phyloP scores from a whole-genome alignment of 2,329 filamentous ascomycete genomes.

The Trichoderma sp. region DNA sequence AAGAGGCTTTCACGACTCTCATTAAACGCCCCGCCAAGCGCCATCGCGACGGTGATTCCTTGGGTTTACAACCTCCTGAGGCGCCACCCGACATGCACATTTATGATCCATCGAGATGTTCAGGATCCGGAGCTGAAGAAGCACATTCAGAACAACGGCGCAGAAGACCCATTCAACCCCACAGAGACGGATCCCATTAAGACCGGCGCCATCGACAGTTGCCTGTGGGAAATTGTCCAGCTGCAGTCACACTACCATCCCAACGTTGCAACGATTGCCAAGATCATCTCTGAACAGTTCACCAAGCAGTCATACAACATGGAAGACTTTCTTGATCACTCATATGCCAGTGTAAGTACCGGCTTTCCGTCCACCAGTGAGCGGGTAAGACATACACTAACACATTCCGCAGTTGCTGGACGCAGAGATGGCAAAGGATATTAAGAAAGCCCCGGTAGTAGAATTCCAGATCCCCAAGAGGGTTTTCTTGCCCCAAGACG shows the following conservation, averaged over 20 bases:
- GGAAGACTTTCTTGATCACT: constrained; percentile 97
- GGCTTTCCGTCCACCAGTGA: not conserved
- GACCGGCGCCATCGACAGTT: constrained; percentile 85
- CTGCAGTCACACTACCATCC: constrained; percentile 93
- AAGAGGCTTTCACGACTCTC: constrained; percentile 84
- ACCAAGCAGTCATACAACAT: constrained; percentile 92
- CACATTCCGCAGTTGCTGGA: constrained; percentile 63
- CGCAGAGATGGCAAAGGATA: constrained; percentile 74
- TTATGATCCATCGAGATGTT: constrained; percentile 85
- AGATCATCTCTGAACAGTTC: constrained; percentile 94
- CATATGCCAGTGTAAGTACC: constrained; percentile 70
- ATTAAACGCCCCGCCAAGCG: constrained; percentile 83
- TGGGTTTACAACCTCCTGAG: constrained; percentile 96
- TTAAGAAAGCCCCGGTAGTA: constrained; percentile 83
- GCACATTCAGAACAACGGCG: constrained; percentile 56
- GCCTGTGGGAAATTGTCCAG: constrained; percentile 90
- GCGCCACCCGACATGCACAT: constrained; percentile 84
- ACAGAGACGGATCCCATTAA: constrained; percentile 77
- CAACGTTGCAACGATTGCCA: constrained; percentile 89
- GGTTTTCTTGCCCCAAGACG: constrained; percentile 61
- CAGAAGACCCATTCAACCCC: constrained; percentile 71
- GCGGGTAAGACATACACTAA: constrained; percentile 31
- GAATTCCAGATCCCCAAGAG: constrained; percentile 92
- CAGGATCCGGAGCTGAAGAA: constrained; percentile 56
- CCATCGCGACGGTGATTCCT: constrained; percentile 83